These are phyloP conservation scores for Penicillium sp. DNA, from an alignment of 2,329 filamentous ascomycete genomes.

Conservation along the genomic window DNA sequence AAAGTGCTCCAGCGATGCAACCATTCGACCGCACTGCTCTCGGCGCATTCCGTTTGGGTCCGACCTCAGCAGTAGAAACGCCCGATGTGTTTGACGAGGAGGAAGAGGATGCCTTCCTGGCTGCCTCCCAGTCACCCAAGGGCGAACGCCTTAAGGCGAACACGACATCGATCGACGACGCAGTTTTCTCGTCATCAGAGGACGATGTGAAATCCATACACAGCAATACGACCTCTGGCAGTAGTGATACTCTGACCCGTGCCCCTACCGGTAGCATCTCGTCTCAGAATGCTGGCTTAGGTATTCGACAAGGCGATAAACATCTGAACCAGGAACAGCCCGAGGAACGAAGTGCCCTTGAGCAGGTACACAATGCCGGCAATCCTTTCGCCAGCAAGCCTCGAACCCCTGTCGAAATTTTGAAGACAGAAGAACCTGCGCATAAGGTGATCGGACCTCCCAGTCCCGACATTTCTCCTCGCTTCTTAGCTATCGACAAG, in stretches of 20 bases:
- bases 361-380: conserved; percentile 17
- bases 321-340: conserved; percentile 1
- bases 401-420: conserved; percentile 31
- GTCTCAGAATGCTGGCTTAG: conserved; percentile 28
- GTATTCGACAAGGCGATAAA: conserved; percentile 28
- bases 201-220: conserved; percentile 26
- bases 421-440: conserved; percentile 34
- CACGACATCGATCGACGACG: conserved; percentile 6
- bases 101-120: conserved; percentile 51
- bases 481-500: conserved; percentile 40
- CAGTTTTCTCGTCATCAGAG: conserved; percentile 8
- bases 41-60: conserved; percentile 39
- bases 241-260: conserved; percentile 22
- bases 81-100: conserved; percentile 53
- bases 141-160: conserved; percentile 13
- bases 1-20: conserved; percentile 52
- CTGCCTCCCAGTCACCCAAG: conserved; percentile 37
- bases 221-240: conserved; percentile 30
- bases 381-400: conserved; percentile 26
- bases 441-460: conserved; percentile 24
- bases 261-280: conserved; percentile 14
- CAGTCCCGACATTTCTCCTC: conserved; percentile 40
- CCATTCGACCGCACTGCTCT: conserved; percentile 48
- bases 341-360: conserved; percentile 4
- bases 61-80: conserved; percentile 41